Conservation (phyloP, 768 basidiomycete species). For the Suillus subaureus region DNA sequence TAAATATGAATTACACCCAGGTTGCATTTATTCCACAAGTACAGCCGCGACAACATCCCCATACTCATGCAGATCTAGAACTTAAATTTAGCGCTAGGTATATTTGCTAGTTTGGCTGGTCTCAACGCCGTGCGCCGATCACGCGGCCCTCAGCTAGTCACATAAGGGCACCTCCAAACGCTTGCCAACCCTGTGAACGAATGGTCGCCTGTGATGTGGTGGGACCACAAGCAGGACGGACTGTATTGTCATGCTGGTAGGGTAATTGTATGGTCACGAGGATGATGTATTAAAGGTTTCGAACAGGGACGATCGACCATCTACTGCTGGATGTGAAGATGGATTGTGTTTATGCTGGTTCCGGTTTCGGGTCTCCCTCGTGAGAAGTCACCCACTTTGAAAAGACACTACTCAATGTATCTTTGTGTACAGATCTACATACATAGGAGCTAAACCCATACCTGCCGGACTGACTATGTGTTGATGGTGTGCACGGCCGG, state of each 20-base stretch:
- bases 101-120: constrained; percentile 21
- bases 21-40: constrained; percentile 11
- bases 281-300: background rate
- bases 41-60: background rate
- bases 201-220: constrained; percentile 33
- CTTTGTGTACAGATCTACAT: background rate
- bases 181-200: constrained; percentile 13
- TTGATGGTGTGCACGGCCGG: background rate
- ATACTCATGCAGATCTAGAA: constrained; percentile 25
- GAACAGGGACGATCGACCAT: constrained; percentile 28
- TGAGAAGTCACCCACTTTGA: background rate
- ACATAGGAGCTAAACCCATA: background rate
- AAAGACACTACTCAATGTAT: background rate
- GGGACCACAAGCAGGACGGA: constrained; percentile 26
- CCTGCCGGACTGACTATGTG: background rate
- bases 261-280: background rate
- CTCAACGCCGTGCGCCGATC: constrained; percentile 17
- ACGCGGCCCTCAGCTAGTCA: constrained; percentile 29
- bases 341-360: constrained; percentile 21
- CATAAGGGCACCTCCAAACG: constrained; percentile 38
- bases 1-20: constrained; percentile 31
- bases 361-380: background rate
- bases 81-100: constrained; percentile 19
- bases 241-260: constrained; percentile 23
- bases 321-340: constrained; percentile 23